A percentile compares a stretch with the other conserved stretches of the same genome.
Conservation (phyloP, 768 basidiomycete genomes). For the Tricholoma saponaceum region DNA sequence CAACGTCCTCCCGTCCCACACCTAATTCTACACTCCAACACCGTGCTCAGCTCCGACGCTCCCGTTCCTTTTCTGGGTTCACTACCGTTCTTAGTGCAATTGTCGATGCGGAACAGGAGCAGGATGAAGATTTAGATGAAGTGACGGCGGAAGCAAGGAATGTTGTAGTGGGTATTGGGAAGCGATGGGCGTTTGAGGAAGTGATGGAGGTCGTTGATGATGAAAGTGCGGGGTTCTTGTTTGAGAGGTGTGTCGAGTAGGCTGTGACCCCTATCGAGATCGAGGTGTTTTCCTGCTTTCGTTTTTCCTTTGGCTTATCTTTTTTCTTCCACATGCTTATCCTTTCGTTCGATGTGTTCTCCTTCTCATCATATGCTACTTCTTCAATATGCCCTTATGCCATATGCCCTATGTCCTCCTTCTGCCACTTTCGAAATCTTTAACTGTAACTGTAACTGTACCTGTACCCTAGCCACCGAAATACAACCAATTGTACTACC, state of each 20-base stretch:
- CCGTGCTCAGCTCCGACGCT: conserved; percentile 8
- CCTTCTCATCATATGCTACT: not conserved
- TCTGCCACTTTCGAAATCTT: not conserved
- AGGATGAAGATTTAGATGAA: conserved; percentile 12
- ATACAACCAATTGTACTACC: not conserved
- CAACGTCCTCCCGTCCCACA: not conserved
- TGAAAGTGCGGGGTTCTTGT: not conserved
- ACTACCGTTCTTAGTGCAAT: conserved; percentile 8
- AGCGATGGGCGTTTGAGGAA: conserved; percentile 8
- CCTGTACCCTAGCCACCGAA: not conserved
- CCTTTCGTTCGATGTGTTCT: not conserved
- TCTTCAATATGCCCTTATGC: not conserved
- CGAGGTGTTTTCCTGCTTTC: not conserved
- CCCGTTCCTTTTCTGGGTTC: conserved; percentile 15
- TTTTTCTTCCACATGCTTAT: not conserved
- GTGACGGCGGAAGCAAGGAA: conserved; percentile 12
- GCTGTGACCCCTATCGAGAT: not conserved
- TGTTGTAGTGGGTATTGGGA: conserved; percentile 7
- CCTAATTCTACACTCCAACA: not conserved
- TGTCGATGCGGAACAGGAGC: conserved; percentile 1
- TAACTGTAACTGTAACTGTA: not conserved
- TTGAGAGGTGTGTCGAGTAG: conserved; percentile 8
- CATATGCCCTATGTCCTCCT: no score
- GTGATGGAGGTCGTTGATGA: not conserved
- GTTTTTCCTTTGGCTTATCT: not conserved